phyloP scores from a whole-genome alignment of 176 grass and related monocot species.

The Tillandsia fasciculata region DNA sequence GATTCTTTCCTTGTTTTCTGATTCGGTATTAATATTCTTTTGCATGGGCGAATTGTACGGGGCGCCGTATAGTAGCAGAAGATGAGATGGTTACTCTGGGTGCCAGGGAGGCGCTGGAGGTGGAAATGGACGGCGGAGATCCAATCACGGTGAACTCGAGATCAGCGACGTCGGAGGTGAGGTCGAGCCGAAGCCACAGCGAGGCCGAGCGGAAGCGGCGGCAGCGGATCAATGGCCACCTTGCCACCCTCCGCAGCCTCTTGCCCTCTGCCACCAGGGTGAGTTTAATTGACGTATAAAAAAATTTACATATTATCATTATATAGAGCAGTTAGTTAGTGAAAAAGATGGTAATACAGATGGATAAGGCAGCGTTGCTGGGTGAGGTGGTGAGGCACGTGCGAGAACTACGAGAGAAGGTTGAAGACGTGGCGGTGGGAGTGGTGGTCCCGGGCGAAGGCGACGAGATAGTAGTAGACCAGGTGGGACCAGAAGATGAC shows the following conservation, averaged over 20 bases:
- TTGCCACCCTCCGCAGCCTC: slow-evolving; percentile 70
- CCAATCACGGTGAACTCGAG: slow-evolving; percentile 1
- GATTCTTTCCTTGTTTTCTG: neutral
- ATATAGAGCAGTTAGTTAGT: neutral
- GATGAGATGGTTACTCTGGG: slow-evolving; percentile 24
- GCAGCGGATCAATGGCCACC: slow-evolving; percentile 87
- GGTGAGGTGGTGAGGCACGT: slow-evolving; percentile 94
- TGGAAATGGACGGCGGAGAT: slow-evolving; percentile 22
- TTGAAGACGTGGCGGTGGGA: slow-evolving; percentile 38
- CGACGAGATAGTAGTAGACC: slow-evolving; percentile 68
- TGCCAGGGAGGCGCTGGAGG: slow-evolving; percentile 22
- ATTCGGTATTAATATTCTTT: neutral
- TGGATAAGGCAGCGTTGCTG: slow-evolving; percentile 95
- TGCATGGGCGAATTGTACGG: neutral
- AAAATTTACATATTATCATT: neutral
- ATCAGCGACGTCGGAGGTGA: slow-evolving; percentile 16
- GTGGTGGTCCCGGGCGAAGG: slow-evolving; percentile 49
- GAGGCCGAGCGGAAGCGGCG: slow-evolving; percentile 84
- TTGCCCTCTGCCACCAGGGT: slow-evolving; percentile 74
- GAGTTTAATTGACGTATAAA: neutral
- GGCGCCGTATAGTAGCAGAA: neutral
- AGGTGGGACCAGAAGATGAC: slow-evolving; percentile 22
- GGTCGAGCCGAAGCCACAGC: slow-evolving; percentile 54
- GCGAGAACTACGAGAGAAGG: slow-evolving; percentile 54
- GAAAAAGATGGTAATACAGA: slow-evolving; percentile 27